phyloP scores from a whole-genome alignment of 441 rosid species.

The Pelargonium citronellum region DNA sequence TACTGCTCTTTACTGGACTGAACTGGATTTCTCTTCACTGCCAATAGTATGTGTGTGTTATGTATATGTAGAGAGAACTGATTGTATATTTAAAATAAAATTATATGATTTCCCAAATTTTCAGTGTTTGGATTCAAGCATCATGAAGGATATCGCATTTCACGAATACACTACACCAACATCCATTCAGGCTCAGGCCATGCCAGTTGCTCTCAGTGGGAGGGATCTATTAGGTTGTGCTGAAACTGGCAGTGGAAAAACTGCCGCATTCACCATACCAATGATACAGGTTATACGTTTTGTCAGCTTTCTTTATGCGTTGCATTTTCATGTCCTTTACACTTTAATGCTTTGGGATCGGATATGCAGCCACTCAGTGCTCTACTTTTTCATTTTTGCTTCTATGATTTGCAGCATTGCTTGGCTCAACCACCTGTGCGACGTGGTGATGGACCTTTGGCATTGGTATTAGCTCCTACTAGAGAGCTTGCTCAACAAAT shows the following conservation, averaged over 20 bases:
- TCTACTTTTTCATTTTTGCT: background rate
- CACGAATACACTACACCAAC: slow-evolving; percentile 28
- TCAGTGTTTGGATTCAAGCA: slow-evolving; percentile 31
- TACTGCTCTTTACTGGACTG: background rate
- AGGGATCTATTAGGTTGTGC: slow-evolving; percentile 27
- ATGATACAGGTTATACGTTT: slow-evolving; percentile 23
- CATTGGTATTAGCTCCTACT: slow-evolving; percentile 27
- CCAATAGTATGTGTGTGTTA: background rate
- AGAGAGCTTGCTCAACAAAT: slow-evolving; percentile 29
- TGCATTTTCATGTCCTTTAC: background rate
- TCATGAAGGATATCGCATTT: slow-evolving; percentile 32
- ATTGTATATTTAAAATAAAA: background rate
- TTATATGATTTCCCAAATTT: background rate
- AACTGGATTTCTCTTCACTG: background rate
- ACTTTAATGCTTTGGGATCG: background rate
- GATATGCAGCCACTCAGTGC: background rate
- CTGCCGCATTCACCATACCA: slow-evolving; percentile 26
- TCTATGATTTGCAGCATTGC: slow-evolving; percentile 20
- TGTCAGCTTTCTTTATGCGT: background rate
- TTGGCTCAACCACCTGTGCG: slow-evolving; percentile 28
- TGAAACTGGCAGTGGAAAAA: slow-evolving; percentile 28
- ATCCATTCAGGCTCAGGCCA: slow-evolving; percentile 29
- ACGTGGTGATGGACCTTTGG: slow-evolving; percentile 32
- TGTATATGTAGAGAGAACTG: background rate
- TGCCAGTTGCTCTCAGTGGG: slow-evolving; percentile 28